Percentiles rank a stretch among this genome's conserved stretches.
Conservation (phyloP, 1,139 yeast genomes). For the Lodderomyces oxycetoniae region DNA sequence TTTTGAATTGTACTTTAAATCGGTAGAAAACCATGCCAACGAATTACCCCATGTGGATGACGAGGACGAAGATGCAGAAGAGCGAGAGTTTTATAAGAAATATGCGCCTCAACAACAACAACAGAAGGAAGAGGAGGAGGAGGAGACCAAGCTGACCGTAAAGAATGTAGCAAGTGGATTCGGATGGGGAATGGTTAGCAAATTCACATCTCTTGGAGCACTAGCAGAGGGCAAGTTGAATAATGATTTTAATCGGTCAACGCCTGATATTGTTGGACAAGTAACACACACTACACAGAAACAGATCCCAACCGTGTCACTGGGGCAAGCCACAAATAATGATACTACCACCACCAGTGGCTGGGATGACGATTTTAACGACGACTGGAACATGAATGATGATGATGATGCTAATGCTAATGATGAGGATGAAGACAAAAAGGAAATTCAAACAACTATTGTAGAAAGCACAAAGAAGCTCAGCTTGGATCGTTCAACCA, state of each 20-base stretch:
- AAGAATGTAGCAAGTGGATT: conserved; percentile 5
- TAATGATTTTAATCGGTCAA: conserved; percentile 35
- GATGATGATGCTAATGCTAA: conserved; percentile 17
- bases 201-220: conserved; percentile 27
- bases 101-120: conserved; percentile 18
- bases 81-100: conserved; percentile 30
- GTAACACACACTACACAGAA: conserved; percentile 21
- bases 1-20: conserved; percentile 58
- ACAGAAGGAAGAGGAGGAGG: conserved; percentile 3
- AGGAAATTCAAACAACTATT: conserved; percentile 3
- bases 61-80: conserved; percentile 34
- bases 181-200: conserved; percentile 36
- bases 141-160: conserved; percentile 1
- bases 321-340: conserved; percentile 35
- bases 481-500: conserved; percentile 12
- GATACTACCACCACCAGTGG: no score
- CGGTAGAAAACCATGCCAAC: conserved; percentile 61
- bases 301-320: conserved; percentile 13
- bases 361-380: conserved; percentile 18
- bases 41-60: conserved; percentile 47
- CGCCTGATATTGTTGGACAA: conserved; percentile 39
- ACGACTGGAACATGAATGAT: conserved; percentile 14
- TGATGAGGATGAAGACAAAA: conserved; percentile 12
- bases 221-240: conserved; percentile 24
- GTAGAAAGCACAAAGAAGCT: conserved; percentile 11